Evolutionary conservation across 345 rosid genomes (phyloP).

Genomic region (Erucastrum elatum): DNA sequence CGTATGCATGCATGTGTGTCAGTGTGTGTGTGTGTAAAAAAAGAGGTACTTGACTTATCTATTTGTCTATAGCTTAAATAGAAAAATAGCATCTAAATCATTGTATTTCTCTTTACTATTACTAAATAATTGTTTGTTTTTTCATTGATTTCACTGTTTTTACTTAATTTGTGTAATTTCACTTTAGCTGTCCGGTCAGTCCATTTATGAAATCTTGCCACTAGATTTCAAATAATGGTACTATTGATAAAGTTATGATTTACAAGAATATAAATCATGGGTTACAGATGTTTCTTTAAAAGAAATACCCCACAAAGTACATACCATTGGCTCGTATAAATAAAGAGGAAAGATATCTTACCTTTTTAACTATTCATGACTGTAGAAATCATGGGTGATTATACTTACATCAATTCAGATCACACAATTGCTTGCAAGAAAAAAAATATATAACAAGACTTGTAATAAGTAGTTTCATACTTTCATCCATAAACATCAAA

Average conservation of each 20-base stretch:
- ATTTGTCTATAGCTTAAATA: slow-evolving; percentile 41
- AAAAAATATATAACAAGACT: background rate
- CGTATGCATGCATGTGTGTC: no score
- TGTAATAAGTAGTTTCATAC: background rate
- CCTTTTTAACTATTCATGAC: slow-evolving; percentile 22
- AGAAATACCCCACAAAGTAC: slow-evolving; percentile 34
- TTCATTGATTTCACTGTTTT: slow-evolving; percentile 21
- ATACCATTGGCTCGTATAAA: slow-evolving; percentile 25
- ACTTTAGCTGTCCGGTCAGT: slow-evolving; percentile 41
- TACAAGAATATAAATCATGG: slow-evolving; percentile 38
- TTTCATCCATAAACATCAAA: background rate
- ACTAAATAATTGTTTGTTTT: slow-evolving; percentile 20
- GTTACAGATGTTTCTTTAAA: slow-evolving; percentile 10
- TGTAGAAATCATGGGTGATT: slow-evolving; percentile 2
- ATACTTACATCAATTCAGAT: background rate
- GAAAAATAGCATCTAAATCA: slow-evolving; percentile 38
- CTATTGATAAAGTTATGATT: slow-evolving; percentile 40
- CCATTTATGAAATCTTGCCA: slow-evolving; percentile 39
- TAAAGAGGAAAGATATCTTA: slow-evolving; percentile 1
- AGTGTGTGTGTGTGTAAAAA: background rate
- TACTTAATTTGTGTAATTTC: slow-evolving; percentile 44
- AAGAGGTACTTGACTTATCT: slow-evolving; percentile 40
- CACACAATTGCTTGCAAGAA: background rate
- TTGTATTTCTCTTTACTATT: slow-evolving; percentile 34
- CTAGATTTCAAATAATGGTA: slow-evolving; percentile 40